Evolutionary conservation across 2,329 filamentous ascomycete genomes (phyloP).

Genomic region (Colletotrichum shisoi): DNA sequence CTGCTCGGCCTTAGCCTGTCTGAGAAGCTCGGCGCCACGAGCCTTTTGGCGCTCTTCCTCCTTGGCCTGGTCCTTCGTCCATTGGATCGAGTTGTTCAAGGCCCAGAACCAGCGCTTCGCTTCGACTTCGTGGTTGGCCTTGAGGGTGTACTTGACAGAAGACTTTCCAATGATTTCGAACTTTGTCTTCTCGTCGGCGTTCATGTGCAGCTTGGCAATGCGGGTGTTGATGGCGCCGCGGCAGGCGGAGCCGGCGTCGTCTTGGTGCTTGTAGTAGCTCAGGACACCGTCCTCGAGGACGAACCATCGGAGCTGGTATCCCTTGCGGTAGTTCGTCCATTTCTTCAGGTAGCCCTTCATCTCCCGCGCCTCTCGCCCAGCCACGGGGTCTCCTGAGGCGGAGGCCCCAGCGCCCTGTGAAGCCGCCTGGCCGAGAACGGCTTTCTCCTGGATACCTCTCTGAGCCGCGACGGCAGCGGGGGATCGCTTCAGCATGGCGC

Average conservation of each 20-base stretch:
- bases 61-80: conserved; percentile 94
- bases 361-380: conserved; percentile 86
- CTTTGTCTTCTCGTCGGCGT: conserved; percentile 93
- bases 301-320: conserved; percentile 97
- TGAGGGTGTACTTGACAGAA: conserved; percentile 97
- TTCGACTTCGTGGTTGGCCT: conserved; percentile 97
- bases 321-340: conserved; percentile 98
- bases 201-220: conserved; percentile 94
- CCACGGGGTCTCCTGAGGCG: conserved; percentile 66
- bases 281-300: conserved; percentile 96
- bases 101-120: conserved; percentile 99
- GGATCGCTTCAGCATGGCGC: conserved; percentile 89
- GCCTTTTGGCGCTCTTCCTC: conserved; percentile 83
- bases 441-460: conserved; percentile 95
- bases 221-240: conserved; percentile 99
- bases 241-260: conserved; percentile 94
- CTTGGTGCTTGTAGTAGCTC: conserved; percentile 99
- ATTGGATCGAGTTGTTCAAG: conserved; percentile 97
- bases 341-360: conserved; percentile 99
- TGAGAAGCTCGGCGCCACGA: conserved; percentile 76
- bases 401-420: conserved; percentile 64
- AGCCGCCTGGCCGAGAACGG: conserved; percentile 80
- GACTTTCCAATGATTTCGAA: conserved; percentile 99
- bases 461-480: conserved; percentile 94
- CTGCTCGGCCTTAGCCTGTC: conserved; percentile 81